Conservation (phyloP, 2,329 filamentous ascomycete species). For the Cytospora chrysosperma region DNA sequence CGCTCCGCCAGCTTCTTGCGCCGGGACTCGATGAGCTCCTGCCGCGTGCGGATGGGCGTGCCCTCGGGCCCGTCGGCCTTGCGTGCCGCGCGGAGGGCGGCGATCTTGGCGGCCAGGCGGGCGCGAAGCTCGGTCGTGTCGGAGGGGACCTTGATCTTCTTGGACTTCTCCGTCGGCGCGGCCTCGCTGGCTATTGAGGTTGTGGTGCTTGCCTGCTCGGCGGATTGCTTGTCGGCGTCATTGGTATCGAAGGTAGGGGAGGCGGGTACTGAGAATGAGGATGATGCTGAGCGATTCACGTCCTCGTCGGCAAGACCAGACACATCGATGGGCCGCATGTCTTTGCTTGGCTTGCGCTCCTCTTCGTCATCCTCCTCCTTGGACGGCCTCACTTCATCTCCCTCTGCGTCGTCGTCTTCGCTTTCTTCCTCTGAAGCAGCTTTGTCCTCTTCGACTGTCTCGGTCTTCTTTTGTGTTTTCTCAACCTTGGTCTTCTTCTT, state of each 20-base stretch:
- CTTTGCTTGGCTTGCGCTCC: slow-evolving; percentile 28
- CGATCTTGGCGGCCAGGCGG: slow-evolving; percentile 78
- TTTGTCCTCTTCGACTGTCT: slow-evolving; percentile 24
- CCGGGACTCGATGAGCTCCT: slow-evolving; percentile 88
- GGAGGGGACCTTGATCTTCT: slow-evolving; percentile 65
- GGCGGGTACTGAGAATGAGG: slow-evolving; percentile 50
- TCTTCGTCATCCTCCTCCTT: slow-evolving; percentile 31
- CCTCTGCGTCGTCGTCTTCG: slow-evolving; percentile 13
- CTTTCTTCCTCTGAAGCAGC: slow-evolving; percentile 42
- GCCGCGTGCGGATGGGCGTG: slow-evolving; percentile 77
- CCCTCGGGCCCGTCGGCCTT: slow-evolving; percentile 86
- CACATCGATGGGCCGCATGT: slow-evolving; percentile 46
- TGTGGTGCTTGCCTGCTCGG: slow-evolving; percentile 54
- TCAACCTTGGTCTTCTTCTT: slow-evolving; percentile 27
- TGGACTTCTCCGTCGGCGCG: slow-evolving; percentile 59
- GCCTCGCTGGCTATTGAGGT: slow-evolving; percentile 70
- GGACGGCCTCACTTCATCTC: slow-evolving; percentile 25
- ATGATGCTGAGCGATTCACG: slow-evolving; percentile 39
- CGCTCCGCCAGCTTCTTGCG: slow-evolving; percentile 84
- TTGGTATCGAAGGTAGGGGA: slow-evolving; percentile 63
- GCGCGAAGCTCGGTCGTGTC: slow-evolving; percentile 74
- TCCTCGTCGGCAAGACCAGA: slow-evolving; percentile 48
- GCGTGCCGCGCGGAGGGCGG: slow-evolving; percentile 77
- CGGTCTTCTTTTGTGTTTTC: slow-evolving; percentile 10
- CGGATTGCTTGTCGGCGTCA: slow-evolving; percentile 38